Conservation (phyloP, 2,329 filamentous ascomycete genomes). For the Xylaria sp. region DNA sequence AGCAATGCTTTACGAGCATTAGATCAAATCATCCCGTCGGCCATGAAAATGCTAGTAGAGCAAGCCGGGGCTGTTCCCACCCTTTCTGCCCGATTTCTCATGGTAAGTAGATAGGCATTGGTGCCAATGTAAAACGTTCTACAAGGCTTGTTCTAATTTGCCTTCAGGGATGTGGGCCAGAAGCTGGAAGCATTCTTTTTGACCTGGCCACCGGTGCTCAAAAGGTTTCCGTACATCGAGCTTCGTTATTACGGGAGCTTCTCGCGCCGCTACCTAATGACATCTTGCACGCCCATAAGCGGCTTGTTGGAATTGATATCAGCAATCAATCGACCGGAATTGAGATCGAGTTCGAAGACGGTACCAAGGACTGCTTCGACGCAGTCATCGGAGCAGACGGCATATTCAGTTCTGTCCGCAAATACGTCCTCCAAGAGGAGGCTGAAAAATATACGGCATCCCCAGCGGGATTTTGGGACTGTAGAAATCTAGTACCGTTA, state of each 20-base stretch:
- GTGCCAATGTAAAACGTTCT: too few species aligned
- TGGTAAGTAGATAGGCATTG: too few species aligned
- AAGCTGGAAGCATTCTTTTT: too few species aligned
- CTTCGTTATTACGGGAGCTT: conserved; percentile 32
- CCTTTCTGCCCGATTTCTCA: too few species aligned
- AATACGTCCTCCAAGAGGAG: conserved; percentile 22
- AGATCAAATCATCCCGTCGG: too few species aligned
- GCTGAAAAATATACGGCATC: conserved; percentile 11
- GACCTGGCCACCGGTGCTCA: too few species aligned
- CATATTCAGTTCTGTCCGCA: conserved; percentile 35
- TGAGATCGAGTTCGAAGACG: conserved; percentile 32
- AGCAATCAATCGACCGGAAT: not conserved
- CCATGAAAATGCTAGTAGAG: too few species aligned
- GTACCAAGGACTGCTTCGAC: conserved; percentile 19
- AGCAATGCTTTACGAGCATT: too few species aligned
- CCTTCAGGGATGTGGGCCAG: too few species aligned
- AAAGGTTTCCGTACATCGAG: conserved; percentile 19
- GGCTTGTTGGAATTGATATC: conserved; percentile 18
- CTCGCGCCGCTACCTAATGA: conserved; percentile 30
- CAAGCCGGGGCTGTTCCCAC: too few species aligned
- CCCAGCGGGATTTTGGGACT: conserved; percentile 31
- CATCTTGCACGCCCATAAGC: conserved; percentile 33
- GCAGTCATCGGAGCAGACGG: conserved; percentile 40
- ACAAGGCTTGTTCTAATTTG: too few species aligned
- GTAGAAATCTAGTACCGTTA: conserved; percentile 16